Evolutionary conservation across 176 grass and related monocot species (phyloP).

Genomic region (Chrysopogon serrulatus): DNA sequence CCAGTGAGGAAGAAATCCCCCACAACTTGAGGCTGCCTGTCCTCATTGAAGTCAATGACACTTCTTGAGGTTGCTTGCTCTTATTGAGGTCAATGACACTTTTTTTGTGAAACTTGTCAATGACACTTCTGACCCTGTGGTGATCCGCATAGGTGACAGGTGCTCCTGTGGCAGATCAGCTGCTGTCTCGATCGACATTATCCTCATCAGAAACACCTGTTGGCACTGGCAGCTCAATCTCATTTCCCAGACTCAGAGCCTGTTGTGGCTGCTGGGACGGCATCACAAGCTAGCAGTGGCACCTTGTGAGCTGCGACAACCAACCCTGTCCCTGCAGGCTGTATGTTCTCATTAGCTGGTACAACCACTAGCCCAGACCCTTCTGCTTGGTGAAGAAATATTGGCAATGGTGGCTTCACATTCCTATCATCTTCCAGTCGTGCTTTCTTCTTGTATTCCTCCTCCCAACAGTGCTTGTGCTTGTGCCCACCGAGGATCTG

Average conservation of each 20-base stretch:
- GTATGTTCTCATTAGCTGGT: too few relatives aligned
- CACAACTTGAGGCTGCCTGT: too few relatives aligned
- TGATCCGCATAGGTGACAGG: background rate
- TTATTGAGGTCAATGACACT: too few relatives aligned
- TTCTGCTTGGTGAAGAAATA: too few relatives aligned
- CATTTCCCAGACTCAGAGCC: too few relatives aligned
- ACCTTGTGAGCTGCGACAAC: too few relatives aligned
- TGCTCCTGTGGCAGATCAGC: background rate
- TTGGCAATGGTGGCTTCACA: too few relatives aligned
- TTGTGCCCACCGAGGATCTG: background rate
- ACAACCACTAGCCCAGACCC: too few relatives aligned
- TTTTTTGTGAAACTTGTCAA: too few relatives aligned
- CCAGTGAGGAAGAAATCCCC: background rate
- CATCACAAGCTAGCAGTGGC: background rate
- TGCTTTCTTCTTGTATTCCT: background rate
- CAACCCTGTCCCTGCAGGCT: too few relatives aligned
- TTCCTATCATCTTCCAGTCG: background rate
- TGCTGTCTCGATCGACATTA: background rate
- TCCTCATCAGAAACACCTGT: background rate
- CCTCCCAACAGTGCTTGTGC: background rate
- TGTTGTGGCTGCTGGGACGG: background rate
- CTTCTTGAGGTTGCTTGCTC: too few relatives aligned
- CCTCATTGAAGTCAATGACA: background rate
- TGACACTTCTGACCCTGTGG: background rate
- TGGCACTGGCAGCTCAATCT: background rate